Percentiles rank a stretch among this genome's conserved stretches.
phyloP scores from a whole-genome alignment of 78 protist species.

The Bigelowiella natans region DNA sequence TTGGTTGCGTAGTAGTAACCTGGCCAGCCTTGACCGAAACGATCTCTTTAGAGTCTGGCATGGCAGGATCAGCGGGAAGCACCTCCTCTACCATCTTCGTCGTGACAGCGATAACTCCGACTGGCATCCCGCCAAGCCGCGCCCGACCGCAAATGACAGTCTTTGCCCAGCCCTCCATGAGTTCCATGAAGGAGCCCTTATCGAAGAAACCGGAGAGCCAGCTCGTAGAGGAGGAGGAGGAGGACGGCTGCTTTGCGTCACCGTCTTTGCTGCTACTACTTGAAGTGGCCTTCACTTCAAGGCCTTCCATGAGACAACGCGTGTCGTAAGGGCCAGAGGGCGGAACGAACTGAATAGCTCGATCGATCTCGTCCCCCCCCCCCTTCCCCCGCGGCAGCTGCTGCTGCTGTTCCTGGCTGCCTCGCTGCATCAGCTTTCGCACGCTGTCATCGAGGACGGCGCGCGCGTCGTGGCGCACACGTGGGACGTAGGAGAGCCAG shows the following conservation, averaged over 20 bases:
- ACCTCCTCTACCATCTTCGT: conserved; percentile 65
- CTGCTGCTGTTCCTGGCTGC: neutral
- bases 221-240: neutral
- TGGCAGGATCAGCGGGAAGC: conserved; percentile 87
- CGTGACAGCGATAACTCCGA: conserved; percentile 86
- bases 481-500: neutral
- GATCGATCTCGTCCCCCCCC: no score
- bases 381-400: neutral
- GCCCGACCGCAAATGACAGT: conserved; percentile 57
- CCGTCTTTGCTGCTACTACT: neutral
- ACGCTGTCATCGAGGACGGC: neutral
- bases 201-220: conserved; percentile 79
- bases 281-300: conserved; percentile 33
- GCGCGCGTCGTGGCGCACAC: neutral
- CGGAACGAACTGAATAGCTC: no score
- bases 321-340: no score
- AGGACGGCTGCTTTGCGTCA: neutral
- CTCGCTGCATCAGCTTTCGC: neutral
- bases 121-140: conserved; percentile 65
- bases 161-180: conserved; percentile 84
- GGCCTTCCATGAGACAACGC: conserved; percentile 74
- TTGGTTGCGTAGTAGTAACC: no score
- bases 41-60: conserved; percentile 44
- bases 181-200: conserved; percentile 60
- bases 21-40: conserved; percentile 74